phyloP scores from a whole-genome alignment of 2,329 filamentous ascomycete species.

The Ophiostoma pallidulum region DNA sequence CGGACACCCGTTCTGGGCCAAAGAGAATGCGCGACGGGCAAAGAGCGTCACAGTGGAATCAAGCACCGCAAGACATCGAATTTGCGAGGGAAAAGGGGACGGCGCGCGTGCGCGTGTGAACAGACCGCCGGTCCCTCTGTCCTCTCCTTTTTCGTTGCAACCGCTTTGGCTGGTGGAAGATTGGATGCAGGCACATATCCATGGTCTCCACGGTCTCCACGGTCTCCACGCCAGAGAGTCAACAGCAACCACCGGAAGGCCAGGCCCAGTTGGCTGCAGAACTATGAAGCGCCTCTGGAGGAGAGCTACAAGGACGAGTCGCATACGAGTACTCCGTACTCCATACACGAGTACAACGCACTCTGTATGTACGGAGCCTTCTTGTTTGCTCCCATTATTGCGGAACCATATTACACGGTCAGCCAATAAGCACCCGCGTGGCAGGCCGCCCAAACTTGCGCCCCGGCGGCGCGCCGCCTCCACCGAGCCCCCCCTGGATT shows the following conservation, averaged over 20 bases:
- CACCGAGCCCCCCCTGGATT: conserved; percentile 17
- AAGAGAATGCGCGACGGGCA: not conserved
- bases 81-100: not conserved
- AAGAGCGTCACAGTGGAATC: too few relatives aligned
- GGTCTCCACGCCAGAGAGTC: not conserved
- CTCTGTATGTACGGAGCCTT: too few relatives aligned
- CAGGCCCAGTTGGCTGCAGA: not conserved
- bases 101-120: not conserved
- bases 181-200: not conserved
- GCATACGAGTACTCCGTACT: too few relatives aligned
- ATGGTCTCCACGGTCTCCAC: conserved; percentile 3
- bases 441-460: conserved; percentile 8
- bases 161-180: not conserved
- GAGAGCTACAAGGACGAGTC: not conserved
- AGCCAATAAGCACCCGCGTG: conserved; percentile 1
- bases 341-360: too few relatives aligned
- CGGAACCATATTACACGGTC: not conserved
- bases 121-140: not conserved
- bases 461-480: conserved; percentile 3
- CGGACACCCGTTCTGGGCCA: not conserved
- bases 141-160: not conserved
- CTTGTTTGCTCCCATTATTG: not conserved
- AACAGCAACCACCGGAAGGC: too few relatives aligned
- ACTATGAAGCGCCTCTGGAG: not conserved
- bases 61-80: not conserved